Conservation (phyloP, 129 eudicot species). For the Saposhnikovia divaricata region DNA sequence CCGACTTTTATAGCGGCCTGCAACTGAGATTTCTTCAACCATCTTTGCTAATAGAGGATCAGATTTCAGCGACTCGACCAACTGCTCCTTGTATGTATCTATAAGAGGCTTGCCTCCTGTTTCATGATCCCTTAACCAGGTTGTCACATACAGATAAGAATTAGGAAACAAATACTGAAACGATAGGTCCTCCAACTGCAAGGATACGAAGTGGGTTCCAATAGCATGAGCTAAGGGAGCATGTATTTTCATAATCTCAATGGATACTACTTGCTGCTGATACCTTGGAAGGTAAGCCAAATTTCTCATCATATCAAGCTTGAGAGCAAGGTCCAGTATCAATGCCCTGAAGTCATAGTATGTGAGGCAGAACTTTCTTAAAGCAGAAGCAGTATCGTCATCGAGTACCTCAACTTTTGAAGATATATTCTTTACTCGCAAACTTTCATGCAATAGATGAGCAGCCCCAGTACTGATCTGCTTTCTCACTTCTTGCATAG, state of each 20-base stretch:
- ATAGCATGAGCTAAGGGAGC: constrained; percentile 94
- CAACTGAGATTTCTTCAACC: constrained; percentile 57
- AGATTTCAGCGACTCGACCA: constrained; percentile 42
- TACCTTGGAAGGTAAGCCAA: constrained; percentile 66
- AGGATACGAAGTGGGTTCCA: constrained; percentile 54
- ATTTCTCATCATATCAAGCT: constrained; percentile 90
- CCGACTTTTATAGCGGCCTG: constrained; percentile 87
- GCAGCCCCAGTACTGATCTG: constrained; percentile 63
- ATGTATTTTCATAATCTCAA: constrained; percentile 81
- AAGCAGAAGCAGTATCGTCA: constrained; percentile 66
- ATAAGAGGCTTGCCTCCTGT: constrained; percentile 56
- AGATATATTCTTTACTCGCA: constrained; percentile 55
- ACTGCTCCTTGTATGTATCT: constrained; percentile 55
- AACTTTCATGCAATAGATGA: constrained; percentile 75
- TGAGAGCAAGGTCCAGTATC: constrained; percentile 70
- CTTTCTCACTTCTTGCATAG: constrained; percentile 50
- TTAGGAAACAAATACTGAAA: constrained; percentile 80
- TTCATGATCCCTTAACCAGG: constrained; percentile 85
- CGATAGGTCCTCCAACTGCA: constrained; percentile 78
- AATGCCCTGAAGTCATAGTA: constrained; percentile 84
- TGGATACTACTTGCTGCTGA: constrained; percentile 64
- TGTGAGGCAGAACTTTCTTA: constrained; percentile 84
- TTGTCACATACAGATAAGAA: constrained; percentile 70
- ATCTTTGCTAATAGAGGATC: constrained; percentile 46
- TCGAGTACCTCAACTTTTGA: constrained; percentile 53